Evolutionary conservation across 306 rosid genomes (phyloP).

Genomic region (Quercus mongolica): DNA sequence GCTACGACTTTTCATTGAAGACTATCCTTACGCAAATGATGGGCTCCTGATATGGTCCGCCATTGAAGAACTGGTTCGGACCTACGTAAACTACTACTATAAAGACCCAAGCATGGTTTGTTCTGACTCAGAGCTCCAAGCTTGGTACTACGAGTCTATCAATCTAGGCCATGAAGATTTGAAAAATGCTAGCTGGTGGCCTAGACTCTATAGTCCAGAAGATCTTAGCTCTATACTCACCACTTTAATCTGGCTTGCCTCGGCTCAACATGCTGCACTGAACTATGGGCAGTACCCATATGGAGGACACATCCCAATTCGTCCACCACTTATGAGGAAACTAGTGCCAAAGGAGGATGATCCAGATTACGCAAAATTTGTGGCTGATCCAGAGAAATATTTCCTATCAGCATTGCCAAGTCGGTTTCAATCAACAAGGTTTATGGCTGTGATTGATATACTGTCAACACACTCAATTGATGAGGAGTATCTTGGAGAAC

Average conservation of each 20-base stretch:
- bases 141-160: conserved; percentile 42
- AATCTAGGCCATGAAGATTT: conserved; percentile 31
- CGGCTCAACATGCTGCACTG: conserved; percentile 45
- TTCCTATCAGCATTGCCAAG: conserved; percentile 35
- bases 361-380: conserved; percentile 21
- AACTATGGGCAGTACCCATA: conserved; percentile 42
- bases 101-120: conserved; percentile 14
- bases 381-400: conserved; percentile 24
- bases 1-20: conserved; percentile 34
- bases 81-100: conserved; percentile 40
- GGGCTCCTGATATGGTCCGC: conserved; percentile 48
- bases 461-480: conserved; percentile 46
- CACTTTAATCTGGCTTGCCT: conserved; percentile 25
- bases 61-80: conserved; percentile 29
- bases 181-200: conserved; percentile 42
- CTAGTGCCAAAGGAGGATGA: conserved; percentile 28
- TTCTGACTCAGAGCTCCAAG: conserved; percentile 36
- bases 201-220: conserved; percentile 28
- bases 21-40: conserved; percentile 46
- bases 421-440: conserved; percentile 41
- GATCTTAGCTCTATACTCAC: conserved; percentile 39
- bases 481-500: conserved; percentile 40
- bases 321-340: conserved; percentile 29
- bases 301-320: conserved; percentile 29
- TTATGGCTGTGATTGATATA: conserved; percentile 37